phyloP scores from a whole-genome alignment of 495 filamentous ascomycete species.

The Entonaema liquescens region DNA sequence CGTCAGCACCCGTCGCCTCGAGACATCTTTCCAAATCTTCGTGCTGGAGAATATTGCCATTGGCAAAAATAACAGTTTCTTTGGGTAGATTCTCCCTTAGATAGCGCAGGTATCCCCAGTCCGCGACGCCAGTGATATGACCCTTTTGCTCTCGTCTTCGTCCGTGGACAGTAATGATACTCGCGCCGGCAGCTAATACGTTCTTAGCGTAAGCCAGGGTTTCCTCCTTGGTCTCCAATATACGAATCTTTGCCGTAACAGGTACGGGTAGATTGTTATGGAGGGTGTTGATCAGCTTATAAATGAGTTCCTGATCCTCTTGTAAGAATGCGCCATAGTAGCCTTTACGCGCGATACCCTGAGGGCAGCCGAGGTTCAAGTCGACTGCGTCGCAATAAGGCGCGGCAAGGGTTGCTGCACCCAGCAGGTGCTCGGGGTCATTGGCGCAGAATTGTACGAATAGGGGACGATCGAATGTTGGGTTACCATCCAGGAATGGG shows the following conservation, averaged over 20 bases:
- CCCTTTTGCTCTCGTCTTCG: slow-evolving; percentile 91
- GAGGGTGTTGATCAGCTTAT: slow-evolving; percentile 77
- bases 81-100: slow-evolving; percentile 83
- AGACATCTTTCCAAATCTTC: slow-evolving; percentile 84
- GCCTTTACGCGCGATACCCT: slow-evolving; percentile 90
- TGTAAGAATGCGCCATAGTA: slow-evolving; percentile 95
- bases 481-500: slow-evolving; percentile 84
- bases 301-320: slow-evolving; percentile 87
- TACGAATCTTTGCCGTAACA: slow-evolving; percentile 93
- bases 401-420: slow-evolving; percentile 76
- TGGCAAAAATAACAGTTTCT: slow-evolving; percentile 94
- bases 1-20: slow-evolving; percentile 87
- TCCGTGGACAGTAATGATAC: slow-evolving; percentile 92
- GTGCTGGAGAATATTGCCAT: slow-evolving; percentile 89
- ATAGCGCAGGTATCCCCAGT: slow-evolving; percentile 85
- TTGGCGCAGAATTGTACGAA: slow-evolving; percentile 99
- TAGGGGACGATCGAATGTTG: slow-evolving; percentile 80
- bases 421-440: slow-evolving; percentile 76
- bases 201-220: slow-evolving; percentile 90
- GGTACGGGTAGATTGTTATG: slow-evolving; percentile 78
- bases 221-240: slow-evolving; percentile 84
- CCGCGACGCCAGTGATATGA: slow-evolving; percentile 91
- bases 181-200: slow-evolving; percentile 88
- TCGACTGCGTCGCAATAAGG: slow-evolving; percentile 95
- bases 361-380: slow-evolving; percentile 96